phyloP scores from a whole-genome alignment of 768 basidiomycete genomes.

The Dioszegia hungarica region DNA sequence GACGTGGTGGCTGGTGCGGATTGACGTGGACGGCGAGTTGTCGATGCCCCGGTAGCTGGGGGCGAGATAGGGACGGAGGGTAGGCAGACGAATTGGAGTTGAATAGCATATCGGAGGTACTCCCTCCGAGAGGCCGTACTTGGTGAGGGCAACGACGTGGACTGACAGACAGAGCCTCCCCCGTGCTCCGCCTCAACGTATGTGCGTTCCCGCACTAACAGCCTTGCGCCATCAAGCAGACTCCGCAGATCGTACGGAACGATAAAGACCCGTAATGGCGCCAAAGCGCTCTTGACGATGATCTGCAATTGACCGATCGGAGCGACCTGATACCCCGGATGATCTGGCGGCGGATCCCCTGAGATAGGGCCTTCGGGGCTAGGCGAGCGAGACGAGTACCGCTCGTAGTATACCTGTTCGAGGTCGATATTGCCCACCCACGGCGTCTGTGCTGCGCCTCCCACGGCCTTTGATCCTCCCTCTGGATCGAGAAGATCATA shows the following conservation, averaged over 20 bases:
- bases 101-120: conserved; percentile 37
- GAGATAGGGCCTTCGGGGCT: neutral
- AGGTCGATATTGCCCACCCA: conserved; percentile 45
- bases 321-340: conserved; percentile 39
- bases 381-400: conserved; percentile 1
- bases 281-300: conserved; percentile 29
- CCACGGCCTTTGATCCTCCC: neutral
- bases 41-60: neutral
- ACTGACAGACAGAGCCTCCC: no score
- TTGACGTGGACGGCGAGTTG: conserved; percentile 5
- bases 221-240: conserved; percentile 31
- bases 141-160: neutral
- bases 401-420: conserved; percentile 28
- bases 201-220: conserved; percentile 39
- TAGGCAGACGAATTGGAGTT: conserved; percentile 42
- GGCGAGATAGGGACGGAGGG: neutral
- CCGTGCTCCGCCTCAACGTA: conserved; percentile 10
- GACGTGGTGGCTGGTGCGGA: conserved; percentile 9
- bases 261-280: conserved; percentile 43
- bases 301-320: conserved; percentile 44
- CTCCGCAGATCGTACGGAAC: conserved; percentile 41
- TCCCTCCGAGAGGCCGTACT: conserved; percentile 10
- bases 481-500: conserved; percentile 31
- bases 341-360: conserved; percentile 18
- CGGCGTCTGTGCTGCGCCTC: conserved; percentile 25